Base-by-base conservation (phyloP, 441 rosid species). In the Pelargonium fulgidum region DNA sequence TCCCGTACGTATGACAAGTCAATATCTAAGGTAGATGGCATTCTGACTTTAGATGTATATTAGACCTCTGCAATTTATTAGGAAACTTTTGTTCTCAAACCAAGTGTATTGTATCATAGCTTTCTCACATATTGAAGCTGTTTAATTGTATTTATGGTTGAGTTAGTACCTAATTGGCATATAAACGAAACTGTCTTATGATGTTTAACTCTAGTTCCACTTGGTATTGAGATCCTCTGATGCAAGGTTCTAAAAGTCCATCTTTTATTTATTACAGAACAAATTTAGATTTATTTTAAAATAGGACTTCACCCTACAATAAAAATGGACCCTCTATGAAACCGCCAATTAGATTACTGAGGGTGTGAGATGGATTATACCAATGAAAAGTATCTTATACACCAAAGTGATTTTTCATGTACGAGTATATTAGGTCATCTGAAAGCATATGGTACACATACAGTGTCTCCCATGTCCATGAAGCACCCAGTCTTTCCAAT, bases 1-100 rank as follows among this genome's bases (percentile, higher is more conserved):
- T 93, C 97, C 13, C 86, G 93, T 67, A 93, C 96, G 66, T 93
- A 88, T 74, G 99, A 93, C 81, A 83, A 80, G 69, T 83, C 92
- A 36, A 91, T 93, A 77, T 85, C 84, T 45, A 84, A 87, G 97
- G 97, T 91, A 76, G 44, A 44, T 39, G 58, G 62, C 54, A 70
- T 47, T 16, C 62, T 19, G 24, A n/a, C 63, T 33, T 64, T 9
- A 68, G 52, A 36, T 66, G 17, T 42, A 19, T 4, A 7, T 47
- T 10, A 39, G 1, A 47, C 44, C 12, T 70, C 22, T 52, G 2
- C n/a, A 61, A 62, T 33, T 10, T 66, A 48, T n/a, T 10, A 24
- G 24, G 2, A 62, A 11, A 10, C 16, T 58, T 68, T 58, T 62
- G 1, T 13, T 4, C 39, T 62, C 19, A 62, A 26, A 26, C 42